Evolutionary conservation across 768 basidiomycete genomes (phyloP).

Genomic region (Pseudohyphozyma bogoriensis): DNA sequence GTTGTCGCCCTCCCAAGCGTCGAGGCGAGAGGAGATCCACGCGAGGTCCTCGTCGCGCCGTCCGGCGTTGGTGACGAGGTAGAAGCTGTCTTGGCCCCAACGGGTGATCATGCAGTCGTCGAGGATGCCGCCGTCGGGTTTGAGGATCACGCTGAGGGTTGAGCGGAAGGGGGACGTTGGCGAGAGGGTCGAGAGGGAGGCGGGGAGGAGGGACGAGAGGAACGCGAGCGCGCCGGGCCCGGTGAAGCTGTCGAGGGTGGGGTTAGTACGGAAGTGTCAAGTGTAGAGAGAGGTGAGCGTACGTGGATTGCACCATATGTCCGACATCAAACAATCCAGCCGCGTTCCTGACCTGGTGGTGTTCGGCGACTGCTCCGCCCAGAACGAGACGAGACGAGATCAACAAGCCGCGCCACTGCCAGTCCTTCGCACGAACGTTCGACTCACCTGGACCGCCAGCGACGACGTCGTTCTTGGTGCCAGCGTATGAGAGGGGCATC

Average conservation of each 20-base stretch:
- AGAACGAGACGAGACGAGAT: background rate
- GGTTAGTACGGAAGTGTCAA: background rate
- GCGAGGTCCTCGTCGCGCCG: conserved; percentile 67
- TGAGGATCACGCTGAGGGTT: conserved; percentile 79
- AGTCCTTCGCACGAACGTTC: background rate
- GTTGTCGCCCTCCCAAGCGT: conserved; percentile 52
- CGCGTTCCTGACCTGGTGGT: conserved; percentile 70
- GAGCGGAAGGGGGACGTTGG: conserved; percentile 49
- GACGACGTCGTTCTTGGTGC: conserved; percentile 62
- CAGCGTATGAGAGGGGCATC: conserved; percentile 84
- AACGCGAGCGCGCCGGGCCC: conserved; percentile 68
- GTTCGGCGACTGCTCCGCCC: conserved; percentile 68
- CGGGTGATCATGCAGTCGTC: conserved; percentile 77
- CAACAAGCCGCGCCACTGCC: background rate
- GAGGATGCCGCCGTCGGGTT: conserved; percentile 83
- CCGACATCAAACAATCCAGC: conserved; percentile 93
- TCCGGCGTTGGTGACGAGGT: conserved; percentile 94
- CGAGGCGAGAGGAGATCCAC: conserved; percentile 60
- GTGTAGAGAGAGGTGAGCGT: background rate
- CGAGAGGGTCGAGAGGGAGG: conserved; percentile 48
- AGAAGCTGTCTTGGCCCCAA: conserved; percentile 50
- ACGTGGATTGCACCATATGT: conserved; percentile 95
- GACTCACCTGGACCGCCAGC: conserved; percentile 23
- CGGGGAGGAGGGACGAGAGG: conserved; percentile 81
- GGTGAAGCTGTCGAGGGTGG: conserved; percentile 51